Evolutionary conservation across 2,329 filamentous ascomycete genomes (phyloP), one percentile per base, ranked within the genome.

Genomic region (Sclerotinia trifoliorum): DNA sequence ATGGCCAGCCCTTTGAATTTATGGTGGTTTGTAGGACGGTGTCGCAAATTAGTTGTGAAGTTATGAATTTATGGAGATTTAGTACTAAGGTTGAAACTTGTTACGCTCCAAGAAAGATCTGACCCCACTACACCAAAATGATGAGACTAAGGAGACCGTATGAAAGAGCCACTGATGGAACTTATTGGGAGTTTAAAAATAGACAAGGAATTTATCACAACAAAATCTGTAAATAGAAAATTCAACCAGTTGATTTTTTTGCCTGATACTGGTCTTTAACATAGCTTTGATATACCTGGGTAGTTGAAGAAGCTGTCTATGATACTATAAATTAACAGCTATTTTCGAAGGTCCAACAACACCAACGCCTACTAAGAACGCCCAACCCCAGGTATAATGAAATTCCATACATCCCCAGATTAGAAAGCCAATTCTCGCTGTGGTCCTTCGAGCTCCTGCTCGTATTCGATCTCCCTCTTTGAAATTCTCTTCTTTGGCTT

Each of bases 391-490:
- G 66, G 67, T 68, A 63, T 61, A 64, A 52, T 63, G 62, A 49
- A 52, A 56, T 26, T 65, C 29, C 29, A 29, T 48, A 52, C 48
- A 66, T 44, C 26, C 49, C 69, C 58, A 71, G n/a, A 66, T 39
- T 51, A 66, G 52, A 67, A 71, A 60, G 71, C 71, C 64, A 72
- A 57, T 44, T 72, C 55, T 66, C 70, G 66, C 55, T 65, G 64
- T 32, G 70, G 68, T 46, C 64, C 64, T 46, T 66, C 64, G 66
- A 83, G 83, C 79, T 92, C 90, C 69, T 90, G 86, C 80, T 93
- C 90, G 78, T 92, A 90, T 80, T 94, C 90, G 79, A 92, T 92
- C 81, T 93, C 85, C 79, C 88, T 78, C 62, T 73, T 72, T n/a
- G 75, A 71, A 54, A 69, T 71, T 66, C 78, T 78, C 80, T 87